These are phyloP conservation scores for Cinnamomum chago DNA, from an alignment of 164 flowering plant species.

Conservation along the genomic window DNA sequence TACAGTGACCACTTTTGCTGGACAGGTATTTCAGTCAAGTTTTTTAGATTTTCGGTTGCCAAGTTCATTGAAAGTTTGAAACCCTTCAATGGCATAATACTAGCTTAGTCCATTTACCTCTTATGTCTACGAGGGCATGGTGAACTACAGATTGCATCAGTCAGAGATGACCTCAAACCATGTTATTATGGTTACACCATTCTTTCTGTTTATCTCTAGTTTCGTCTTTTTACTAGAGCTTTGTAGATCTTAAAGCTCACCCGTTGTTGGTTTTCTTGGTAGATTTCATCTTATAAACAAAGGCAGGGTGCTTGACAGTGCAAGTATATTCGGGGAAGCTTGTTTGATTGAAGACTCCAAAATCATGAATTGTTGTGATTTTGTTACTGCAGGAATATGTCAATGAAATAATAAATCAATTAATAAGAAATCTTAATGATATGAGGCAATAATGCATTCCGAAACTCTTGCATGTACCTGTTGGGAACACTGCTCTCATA, in stretches of 20 bases:
- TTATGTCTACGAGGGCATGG: neutral
- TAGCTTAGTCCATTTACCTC: neutral
- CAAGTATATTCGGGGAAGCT: neutral
- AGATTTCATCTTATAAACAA: neutral
- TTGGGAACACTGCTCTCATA: neutral
- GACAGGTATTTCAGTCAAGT: slow-evolving; percentile 26
- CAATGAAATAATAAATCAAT: neutral
- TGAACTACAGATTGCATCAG: neutral
- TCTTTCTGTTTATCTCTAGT: neutral
- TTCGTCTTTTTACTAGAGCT: neutral
- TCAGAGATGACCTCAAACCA: neutral
- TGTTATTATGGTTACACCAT: neutral
- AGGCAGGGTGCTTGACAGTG: neutral
- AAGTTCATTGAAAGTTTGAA: neutral
- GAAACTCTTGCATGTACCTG: neutral
- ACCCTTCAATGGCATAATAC: neutral
- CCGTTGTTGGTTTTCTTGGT: neutral
- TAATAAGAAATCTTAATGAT: neutral
- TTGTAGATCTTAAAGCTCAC: neutral
- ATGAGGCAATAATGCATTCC: neutral
- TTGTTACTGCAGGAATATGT: neutral
- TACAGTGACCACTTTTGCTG: slow-evolving; percentile 39
- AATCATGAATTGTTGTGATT: neutral
- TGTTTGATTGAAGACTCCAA: too few species aligned
- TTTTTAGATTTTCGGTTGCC: neutral